Conservation (phyloP, 2,329 filamentous ascomycete genomes). For the Cordyceps fumosorosea region DNA sequence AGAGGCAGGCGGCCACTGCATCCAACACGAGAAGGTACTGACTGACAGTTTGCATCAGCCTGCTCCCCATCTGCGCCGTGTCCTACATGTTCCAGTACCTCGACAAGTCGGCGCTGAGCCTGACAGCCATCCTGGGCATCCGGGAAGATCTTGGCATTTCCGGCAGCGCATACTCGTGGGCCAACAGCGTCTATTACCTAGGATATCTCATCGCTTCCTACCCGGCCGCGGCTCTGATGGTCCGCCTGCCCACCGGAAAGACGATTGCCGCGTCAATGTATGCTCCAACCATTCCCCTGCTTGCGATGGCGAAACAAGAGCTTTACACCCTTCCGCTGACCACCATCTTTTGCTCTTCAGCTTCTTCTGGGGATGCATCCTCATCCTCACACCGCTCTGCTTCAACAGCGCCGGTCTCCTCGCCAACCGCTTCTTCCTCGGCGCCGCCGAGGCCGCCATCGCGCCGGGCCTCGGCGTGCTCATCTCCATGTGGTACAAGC, state of each 20-base stretch:
- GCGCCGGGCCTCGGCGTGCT: constrained; percentile 26
- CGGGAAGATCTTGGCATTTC: constrained; percentile 37
- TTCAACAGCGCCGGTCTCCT: constrained; percentile 21
- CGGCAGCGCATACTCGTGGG: constrained; percentile 46
- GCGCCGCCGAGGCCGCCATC: constrained; percentile 25
- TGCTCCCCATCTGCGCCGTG: constrained; percentile 45
- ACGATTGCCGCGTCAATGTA: constrained; percentile 21
- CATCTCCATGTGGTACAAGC: constrained; percentile 30
- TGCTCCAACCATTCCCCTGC: not conserved
- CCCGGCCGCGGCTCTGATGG: constrained; percentile 21
- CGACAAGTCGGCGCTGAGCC: constrained; percentile 52
- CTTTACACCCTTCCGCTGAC: too few species aligned
- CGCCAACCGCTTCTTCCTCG: constrained; percentile 28
- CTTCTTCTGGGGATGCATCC: constrained; percentile 30
- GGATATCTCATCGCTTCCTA: constrained; percentile 37
- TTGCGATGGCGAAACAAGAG: too few species aligned
- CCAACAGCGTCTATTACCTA: constrained; percentile 45
- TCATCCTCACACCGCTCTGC: constrained; percentile 35
- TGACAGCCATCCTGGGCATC: constrained; percentile 44
- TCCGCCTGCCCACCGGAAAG: constrained; percentile 23
- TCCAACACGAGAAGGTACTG: not conserved
- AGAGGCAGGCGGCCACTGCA: constrained; percentile 9
- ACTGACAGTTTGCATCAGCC: constrained; percentile 21
- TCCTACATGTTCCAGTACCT: constrained; percentile 54
- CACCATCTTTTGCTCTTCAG: not conserved